These are phyloP conservation scores for Trichoderma citrinoviride DNA, from an alignment of 2,329 filamentous ascomycete species.

Conservation along the genomic window DNA sequence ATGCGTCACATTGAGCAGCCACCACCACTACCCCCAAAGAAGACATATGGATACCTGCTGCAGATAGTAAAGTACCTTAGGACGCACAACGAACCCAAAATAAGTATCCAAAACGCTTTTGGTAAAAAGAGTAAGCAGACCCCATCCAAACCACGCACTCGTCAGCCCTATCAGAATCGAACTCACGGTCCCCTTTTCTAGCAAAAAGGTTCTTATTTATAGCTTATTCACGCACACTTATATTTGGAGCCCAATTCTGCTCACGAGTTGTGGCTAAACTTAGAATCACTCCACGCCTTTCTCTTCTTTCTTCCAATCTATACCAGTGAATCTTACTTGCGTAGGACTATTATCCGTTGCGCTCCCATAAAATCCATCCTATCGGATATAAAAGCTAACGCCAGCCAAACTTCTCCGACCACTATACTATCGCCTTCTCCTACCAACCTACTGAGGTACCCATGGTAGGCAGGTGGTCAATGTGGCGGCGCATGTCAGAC, in stretches of 20 bases:
- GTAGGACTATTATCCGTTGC: not conserved
- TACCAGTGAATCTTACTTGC: too few relatives aligned
- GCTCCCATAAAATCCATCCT: not conserved
- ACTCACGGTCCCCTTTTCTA: not conserved
- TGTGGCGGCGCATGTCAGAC: not conserved
- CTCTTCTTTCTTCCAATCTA: too few relatives aligned
- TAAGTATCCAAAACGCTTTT: not conserved
- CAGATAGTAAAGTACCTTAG: too few relatives aligned
- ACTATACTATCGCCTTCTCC: too few relatives aligned
- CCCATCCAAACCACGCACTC: not conserved
- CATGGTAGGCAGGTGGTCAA: too few relatives aligned
- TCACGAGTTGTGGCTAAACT: too few relatives aligned
- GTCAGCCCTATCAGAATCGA: conserved; percentile 8
- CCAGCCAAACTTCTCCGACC: too few relatives aligned
- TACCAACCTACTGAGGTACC: too few relatives aligned
- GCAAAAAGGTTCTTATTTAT: not conserved
- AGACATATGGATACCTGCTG: too few relatives aligned
- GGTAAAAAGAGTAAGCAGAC: conserved; percentile 8
- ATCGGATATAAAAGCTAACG: not conserved
- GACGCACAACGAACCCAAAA: too few relatives aligned
- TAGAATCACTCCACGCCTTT: too few relatives aligned
- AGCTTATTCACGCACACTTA: not conserved
- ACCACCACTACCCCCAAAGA: not conserved
- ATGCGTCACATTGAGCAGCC: not conserved
- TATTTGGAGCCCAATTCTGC: not conserved